These are phyloP conservation scores for Alternaria rosae DNA, from an alignment of 2,329 filamentous ascomycete species.

Conservation along the genomic window DNA sequence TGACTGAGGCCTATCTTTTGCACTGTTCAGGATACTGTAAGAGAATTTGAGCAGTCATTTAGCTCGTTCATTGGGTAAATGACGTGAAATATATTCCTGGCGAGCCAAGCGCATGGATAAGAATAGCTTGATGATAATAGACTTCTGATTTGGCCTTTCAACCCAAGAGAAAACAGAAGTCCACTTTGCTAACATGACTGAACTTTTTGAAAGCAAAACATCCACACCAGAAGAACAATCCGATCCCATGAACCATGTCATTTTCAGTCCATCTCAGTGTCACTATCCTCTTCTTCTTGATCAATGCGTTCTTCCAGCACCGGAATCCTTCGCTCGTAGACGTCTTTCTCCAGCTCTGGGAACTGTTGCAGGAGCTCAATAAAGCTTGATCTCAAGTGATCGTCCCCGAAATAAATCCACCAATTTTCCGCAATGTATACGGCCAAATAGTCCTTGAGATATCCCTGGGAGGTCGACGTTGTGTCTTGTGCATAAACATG, in stretches of 20 bases:
- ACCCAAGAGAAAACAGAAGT: not conserved
- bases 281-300: not conserved
- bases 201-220: not conserved
- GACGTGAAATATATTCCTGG: not conserved
- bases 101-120: not conserved
- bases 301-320: not conserved
- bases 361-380: constrained; percentile 13
- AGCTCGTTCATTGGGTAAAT: not conserved
- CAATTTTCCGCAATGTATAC: constrained; percentile 31
- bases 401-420: constrained; percentile 19
- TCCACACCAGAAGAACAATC: not conserved
- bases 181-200: not conserved
- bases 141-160: not conserved
- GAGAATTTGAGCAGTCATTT: not conserved
- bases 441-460: constrained; percentile 25
- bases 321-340: constrained; percentile 11
- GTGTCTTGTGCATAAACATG: constrained; percentile 18
- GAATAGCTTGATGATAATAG: not conserved
- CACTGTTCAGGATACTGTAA: not conserved
- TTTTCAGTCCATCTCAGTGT: not conserved
- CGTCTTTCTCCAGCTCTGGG: constrained; percentile 26
- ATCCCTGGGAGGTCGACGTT: not conserved
- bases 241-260: not conserved
- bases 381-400: constrained; percentile 16
- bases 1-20: constrained; percentile 40